A percentile compares a stretch with the other conserved stretches of the same genome.
phyloP scores from a whole-genome alignment of 805 yeast genomes.

The Yamadazyma phyllophila region DNA sequence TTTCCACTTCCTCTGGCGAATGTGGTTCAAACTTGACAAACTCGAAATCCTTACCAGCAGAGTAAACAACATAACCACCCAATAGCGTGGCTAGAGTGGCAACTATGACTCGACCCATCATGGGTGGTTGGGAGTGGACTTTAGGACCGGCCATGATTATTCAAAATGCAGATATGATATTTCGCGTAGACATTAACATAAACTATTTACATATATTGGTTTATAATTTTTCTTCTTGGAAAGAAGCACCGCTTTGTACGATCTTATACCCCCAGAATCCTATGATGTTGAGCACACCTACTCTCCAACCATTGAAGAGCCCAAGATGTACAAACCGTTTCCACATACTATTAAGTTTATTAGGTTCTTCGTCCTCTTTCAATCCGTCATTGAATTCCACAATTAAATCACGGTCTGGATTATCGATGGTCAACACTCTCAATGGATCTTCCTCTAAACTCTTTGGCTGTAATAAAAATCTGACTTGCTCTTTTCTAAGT shows the following conservation, averaged over 20 bases:
- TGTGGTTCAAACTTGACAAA: slow-evolving; percentile 39
- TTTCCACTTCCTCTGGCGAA: slow-evolving; percentile 37
- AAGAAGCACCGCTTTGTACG: slow-evolving; percentile 45
- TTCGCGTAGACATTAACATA: slow-evolving; percentile 4
- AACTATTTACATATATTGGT: slow-evolving; percentile 2
- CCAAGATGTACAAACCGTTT: slow-evolving; percentile 24
- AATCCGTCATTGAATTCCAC: slow-evolving; percentile 52
- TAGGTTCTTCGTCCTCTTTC: slow-evolving; percentile 25
- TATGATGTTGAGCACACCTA: slow-evolving; percentile 72
- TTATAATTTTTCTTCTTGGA: slow-evolving; percentile 31
- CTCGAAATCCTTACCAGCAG: slow-evolving; percentile 39
- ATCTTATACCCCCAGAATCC: slow-evolving; percentile 81
- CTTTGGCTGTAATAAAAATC: slow-evolving; percentile 50
- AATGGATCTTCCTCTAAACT: slow-evolving; percentile 32
- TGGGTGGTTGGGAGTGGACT: slow-evolving; percentile 30
- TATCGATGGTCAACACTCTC: slow-evolving; percentile 42
- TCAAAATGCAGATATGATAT: neutral
- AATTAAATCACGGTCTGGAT: slow-evolving; percentile 50
- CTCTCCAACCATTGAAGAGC: slow-evolving; percentile 87
- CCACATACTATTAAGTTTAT: slow-evolving; percentile 37
- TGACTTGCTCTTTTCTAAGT: slow-evolving; percentile 78
- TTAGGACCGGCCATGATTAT: slow-evolving; percentile 2
- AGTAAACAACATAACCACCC: slow-evolving; percentile 32
- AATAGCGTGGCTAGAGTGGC: slow-evolving; percentile 34
- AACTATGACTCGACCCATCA: slow-evolving; percentile 32